A percentile compares a stretch with the other conserved stretches of the same genome.
Conservation (phyloP, 768 basidiomycete genomes). For the Macrolepiota fuliginosa region DNA sequence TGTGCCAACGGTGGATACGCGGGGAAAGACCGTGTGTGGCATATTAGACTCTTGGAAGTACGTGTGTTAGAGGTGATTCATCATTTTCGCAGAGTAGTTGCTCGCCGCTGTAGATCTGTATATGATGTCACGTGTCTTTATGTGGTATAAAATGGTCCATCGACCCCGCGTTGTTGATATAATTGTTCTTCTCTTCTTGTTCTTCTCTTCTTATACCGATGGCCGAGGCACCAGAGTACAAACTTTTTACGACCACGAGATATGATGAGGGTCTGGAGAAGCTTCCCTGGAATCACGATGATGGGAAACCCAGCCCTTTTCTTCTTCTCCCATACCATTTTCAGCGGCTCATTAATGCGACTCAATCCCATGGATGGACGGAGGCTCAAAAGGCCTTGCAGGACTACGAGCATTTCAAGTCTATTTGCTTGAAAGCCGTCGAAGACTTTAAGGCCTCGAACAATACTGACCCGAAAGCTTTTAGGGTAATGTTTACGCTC, state of each 20-base stretch:
- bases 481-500: slow-evolving; percentile 25
- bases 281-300: slow-evolving; percentile 56
- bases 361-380: slow-evolving; percentile 50
- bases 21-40: neutral
- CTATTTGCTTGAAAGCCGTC: slow-evolving; percentile 46
- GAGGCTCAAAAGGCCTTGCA: slow-evolving; percentile 28
- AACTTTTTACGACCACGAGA: slow-evolving; percentile 54
- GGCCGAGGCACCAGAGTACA: slow-evolving; percentile 17
- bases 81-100: neutral
- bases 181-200: neutral
- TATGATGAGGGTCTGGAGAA: slow-evolving; percentile 51
- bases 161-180: neutral
- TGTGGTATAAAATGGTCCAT: neutral
- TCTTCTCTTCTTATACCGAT: neutral
- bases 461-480: slow-evolving; percentile 20
- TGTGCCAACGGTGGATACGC: neutral
- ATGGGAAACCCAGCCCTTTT: slow-evolving; percentile 52
- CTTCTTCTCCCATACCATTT: slow-evolving; percentile 61
- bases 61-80: neutral
- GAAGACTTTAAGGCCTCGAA: slow-evolving; percentile 20
- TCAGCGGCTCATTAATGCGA: slow-evolving; percentile 55
- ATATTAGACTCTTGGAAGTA: neutral
- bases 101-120: neutral
- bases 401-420: slow-evolving; percentile 37
- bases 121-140: slow-evolving; percentile 2